Conservation (phyloP, 495 filamentous ascomycete genomes). For the Gamarada debralockiae region DNA sequence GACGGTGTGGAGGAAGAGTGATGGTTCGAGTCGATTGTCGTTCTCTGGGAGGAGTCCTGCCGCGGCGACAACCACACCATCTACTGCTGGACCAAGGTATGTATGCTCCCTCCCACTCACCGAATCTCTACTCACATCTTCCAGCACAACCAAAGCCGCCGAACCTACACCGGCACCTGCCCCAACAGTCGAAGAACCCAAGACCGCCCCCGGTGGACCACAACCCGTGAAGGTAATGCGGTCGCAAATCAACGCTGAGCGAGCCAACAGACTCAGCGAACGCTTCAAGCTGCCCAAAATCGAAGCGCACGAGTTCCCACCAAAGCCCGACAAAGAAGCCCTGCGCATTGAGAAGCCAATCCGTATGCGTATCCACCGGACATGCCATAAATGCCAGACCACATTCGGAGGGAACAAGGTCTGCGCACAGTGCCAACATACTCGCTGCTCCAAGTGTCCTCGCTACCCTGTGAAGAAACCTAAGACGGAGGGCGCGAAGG, state of each 20-base stretch:
- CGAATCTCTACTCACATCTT: neutral
- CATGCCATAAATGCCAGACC: constrained; percentile 73
- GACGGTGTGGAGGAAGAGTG: constrained; percentile 54
- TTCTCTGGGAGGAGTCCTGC: constrained; percentile 23
- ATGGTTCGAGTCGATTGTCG: constrained; percentile 39
- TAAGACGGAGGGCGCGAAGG: constrained; percentile 8
- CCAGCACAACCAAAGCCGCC: constrained; percentile 2
- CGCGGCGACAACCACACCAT: constrained; percentile 14
- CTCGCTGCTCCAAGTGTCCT: constrained; percentile 74
- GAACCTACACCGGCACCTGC: neutral
- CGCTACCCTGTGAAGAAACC: constrained; percentile 39
- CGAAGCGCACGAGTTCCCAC: constrained; percentile 25
- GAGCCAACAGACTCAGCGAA: constrained; percentile 19
- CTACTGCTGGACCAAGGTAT: constrained; percentile 32
- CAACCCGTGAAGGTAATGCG: constrained; percentile 15
- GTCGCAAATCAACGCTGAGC: constrained; percentile 24
- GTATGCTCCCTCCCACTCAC: constrained; percentile 10
- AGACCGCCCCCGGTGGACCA: constrained; percentile 23
- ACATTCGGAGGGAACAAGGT: constrained; percentile 66
- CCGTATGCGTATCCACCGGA: constrained; percentile 84
- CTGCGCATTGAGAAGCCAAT: constrained; percentile 79
- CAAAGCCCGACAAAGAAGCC: constrained; percentile 9
- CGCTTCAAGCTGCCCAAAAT: constrained; percentile 19
- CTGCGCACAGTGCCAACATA: constrained; percentile 71
- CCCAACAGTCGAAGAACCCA: constrained; percentile 10